These are phyloP conservation scores for Acanthamoeba divionensis DNA, from an alignment of 208 protist species.

Conservation along the genomic window DNA sequence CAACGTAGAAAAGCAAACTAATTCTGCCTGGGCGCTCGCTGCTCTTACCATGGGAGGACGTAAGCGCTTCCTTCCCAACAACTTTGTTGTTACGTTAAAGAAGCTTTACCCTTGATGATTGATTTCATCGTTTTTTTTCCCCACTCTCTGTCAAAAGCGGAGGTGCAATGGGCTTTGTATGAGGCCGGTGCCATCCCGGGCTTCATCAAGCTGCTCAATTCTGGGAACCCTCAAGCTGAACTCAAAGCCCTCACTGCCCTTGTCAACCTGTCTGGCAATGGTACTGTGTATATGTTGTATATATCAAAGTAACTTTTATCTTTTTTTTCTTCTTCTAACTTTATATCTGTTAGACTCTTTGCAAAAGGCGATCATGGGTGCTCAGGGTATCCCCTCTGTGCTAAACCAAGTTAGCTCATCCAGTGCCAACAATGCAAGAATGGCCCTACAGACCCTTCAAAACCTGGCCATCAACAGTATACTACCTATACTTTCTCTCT, in stretches of 20 bases:
- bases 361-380: neutral
- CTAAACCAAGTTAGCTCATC: neutral
- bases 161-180: conserved; percentile 1
- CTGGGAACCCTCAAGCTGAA: conserved; percentile 28
- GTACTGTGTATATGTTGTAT: neutral
- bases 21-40: conserved; percentile 24
- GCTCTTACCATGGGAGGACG: conserved; percentile 47
- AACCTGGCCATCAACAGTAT: conserved; percentile 47
- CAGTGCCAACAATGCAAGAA: neutral
- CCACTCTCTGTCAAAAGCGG: neutral
- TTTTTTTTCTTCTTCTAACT: neutral
- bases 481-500: neutral
- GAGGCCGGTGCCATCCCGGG: conserved; percentile 9
- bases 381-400: neutral
- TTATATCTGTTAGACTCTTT: neutral
- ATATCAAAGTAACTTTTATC: too few relatives aligned
- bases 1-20: conserved; percentile 35
- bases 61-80: neutral
- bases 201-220: conserved; percentile 23
- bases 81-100: too few relatives aligned
- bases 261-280: conserved; percentile 44
- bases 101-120: too few relatives aligned
- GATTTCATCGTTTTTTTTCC: too few relatives aligned
- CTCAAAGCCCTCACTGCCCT: conserved; percentile 35
- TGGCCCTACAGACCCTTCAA: conserved; percentile 21